Base-by-base conservation (phyloP, 208 protist species). In the Porcisia hertigi region DNA sequence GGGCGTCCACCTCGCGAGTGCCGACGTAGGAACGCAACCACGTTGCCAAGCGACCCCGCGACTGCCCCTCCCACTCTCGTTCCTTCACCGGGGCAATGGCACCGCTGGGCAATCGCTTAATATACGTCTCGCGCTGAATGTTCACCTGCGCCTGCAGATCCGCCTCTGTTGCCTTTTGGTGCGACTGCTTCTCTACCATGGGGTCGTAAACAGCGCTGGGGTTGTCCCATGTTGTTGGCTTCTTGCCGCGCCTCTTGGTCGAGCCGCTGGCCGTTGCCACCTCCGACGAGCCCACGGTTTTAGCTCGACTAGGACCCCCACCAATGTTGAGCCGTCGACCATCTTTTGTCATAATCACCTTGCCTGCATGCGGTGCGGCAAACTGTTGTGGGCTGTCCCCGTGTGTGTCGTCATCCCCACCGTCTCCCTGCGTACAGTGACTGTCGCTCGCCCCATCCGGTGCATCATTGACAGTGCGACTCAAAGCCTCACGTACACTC, bases 1-100 rank as follows among this genome's bases (percentile, higher is more conserved):
- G 85, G 14, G 87, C 80, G 66, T 94, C 90, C 34, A 99, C 77
- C 62, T 95, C 86, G 54, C 91, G 91, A 23, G 77, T 79, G 12
- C 91, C 88, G 1, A 98, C 86, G 77, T 88, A 94, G 36, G 76
- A 73, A 53, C 90, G 91, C 58, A 97, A 85, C 87, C 92, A 96
- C 66, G 76, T 92, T 5, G 90, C 86, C 34, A 98, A 75, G 12
- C 91, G 85, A 2, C 90, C 87, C 39, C 92, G 87, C 62, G 77
- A 82, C 73, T 96, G 86, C 52, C 82, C 84, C 45, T 92, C 88
- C 91, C 91, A 97, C 73, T 95, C 87, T 55, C 88, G 87, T 72
- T 97, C 92, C 77, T 88, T 82, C 72, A 96, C 85, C 3, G 91
- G 91, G 41, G 90, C 88, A 12, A 88, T 79, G 47, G 73, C 79